Percentiles rank a stretch among this genome's conserved stretches.
Conservation (phyloP, 2,329 filamentous ascomycete genomes). For the Neofusicoccum cordaticola region DNA sequence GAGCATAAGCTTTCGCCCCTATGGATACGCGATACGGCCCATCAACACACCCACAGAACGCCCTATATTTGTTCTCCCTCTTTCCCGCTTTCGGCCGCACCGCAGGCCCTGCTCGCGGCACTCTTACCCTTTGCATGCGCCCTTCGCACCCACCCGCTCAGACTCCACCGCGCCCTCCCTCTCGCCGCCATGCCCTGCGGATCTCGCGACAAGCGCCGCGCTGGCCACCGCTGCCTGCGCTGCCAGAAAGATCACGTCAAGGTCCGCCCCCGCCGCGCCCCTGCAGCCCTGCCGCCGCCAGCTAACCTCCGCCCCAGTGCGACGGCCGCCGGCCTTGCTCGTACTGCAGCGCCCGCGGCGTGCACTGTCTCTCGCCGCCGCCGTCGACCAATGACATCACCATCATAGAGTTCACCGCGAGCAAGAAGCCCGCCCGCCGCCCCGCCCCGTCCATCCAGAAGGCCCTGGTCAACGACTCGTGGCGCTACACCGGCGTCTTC, state of each 20-base stretch:
- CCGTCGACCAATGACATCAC: constrained; percentile 1
- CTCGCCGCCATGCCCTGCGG: constrained; percentile 13
- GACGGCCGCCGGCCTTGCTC: constrained; percentile 14
- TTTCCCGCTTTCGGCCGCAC: neutral
- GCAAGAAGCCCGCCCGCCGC: neutral
- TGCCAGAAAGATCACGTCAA: constrained; percentile 18
- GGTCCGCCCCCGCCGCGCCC: neutral
- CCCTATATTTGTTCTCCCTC: neutral
- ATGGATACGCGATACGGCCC: neutral
- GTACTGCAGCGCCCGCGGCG: constrained; percentile 11
- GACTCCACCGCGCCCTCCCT: neutral
- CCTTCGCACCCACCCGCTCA: neutral
- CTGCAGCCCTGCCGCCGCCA: neutral
- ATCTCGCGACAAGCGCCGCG: constrained; percentile 12
- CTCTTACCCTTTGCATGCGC: neutral
- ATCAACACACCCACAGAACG: neutral
- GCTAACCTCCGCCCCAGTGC: constrained; percentile 1
- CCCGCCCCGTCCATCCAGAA: neutral
- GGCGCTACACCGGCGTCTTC: constrained; percentile 15
- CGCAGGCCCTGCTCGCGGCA: neutral
- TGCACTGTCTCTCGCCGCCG: constrained; percentile 4
- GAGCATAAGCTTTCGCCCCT: constrained; percentile 26
- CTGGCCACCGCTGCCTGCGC: constrained; percentile 13
- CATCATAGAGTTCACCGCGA: neutral
- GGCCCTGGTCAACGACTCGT: constrained; percentile 5